phyloP scores from a whole-genome alignment of 1,284 basidiomycete species.

The Tylopilus sp. region DNA sequence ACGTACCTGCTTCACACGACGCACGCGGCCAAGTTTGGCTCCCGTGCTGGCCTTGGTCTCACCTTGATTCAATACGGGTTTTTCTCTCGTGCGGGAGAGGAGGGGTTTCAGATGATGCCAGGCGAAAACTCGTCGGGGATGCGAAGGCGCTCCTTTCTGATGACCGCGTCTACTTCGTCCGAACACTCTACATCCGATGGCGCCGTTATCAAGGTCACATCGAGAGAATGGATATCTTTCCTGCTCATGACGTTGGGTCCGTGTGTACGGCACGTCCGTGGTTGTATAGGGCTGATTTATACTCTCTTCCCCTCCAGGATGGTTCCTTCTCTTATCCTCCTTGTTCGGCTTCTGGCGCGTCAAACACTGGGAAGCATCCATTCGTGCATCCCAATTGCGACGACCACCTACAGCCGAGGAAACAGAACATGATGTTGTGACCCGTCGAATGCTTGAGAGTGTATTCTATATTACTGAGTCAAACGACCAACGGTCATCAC shows the following conservation, averaged over 20 bases:
- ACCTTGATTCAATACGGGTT: slow-evolving; percentile 91
- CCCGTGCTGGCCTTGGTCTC: slow-evolving; percentile 89
- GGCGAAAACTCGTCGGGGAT: slow-evolving; percentile 2
- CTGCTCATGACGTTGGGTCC: slow-evolving; percentile 83
- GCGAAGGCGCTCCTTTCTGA: slow-evolving; percentile 12
- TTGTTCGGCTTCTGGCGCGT: slow-evolving; percentile 80
- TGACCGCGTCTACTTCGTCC: slow-evolving; percentile 12
- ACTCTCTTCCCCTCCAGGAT: slow-evolving; percentile 54
- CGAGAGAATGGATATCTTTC: slow-evolving; percentile 83
- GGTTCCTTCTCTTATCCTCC: slow-evolving; percentile 84
- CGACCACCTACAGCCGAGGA: slow-evolving; percentile 41
- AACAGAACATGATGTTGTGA: slow-evolving; percentile 43
- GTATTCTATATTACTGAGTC: slow-evolving; percentile 42
- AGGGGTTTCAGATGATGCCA: slow-evolving; percentile 23
- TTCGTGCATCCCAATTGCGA: slow-evolving; percentile 44
- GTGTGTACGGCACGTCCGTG: slow-evolving; percentile 14
- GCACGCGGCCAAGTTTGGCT: slow-evolving; percentile 93
- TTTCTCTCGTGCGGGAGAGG: slow-evolving; percentile 44
- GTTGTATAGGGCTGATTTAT: slow-evolving; percentile 1
- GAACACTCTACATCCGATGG: slow-evolving; percentile 15
- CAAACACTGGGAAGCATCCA: slow-evolving; percentile 72
- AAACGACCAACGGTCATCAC: slow-evolving; percentile 17
- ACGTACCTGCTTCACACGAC: slow-evolving; percentile 93
- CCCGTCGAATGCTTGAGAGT: slow-evolving; percentile 46
- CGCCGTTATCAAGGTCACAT: slow-evolving; percentile 34